Evolutionary conservation across 2,329 filamentous ascomycete genomes (phyloP).

Genomic region (Penicillium expansum): DNA sequence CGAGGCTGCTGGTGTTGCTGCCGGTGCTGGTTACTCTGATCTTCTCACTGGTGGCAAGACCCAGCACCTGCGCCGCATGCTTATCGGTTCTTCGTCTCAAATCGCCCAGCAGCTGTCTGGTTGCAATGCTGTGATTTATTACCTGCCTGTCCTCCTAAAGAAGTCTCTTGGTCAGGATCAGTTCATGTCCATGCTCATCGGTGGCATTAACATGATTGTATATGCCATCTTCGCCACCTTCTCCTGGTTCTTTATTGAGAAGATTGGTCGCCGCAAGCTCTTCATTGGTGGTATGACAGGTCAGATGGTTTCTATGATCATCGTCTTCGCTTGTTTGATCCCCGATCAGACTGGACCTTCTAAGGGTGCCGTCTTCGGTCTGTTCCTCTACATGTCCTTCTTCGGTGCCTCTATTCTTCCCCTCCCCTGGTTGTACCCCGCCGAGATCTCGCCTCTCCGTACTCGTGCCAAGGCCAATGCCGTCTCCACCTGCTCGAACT

Average conservation of each 20-base stretch:
- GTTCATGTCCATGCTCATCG: slow-evolving; percentile 51
- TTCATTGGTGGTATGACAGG: slow-evolving; percentile 42
- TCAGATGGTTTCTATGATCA: slow-evolving; percentile 40
- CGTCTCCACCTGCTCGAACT: slow-evolving; percentile 54
- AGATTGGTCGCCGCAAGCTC: slow-evolving; percentile 47
- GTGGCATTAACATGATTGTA: slow-evolving; percentile 53
- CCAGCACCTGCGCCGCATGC: slow-evolving; percentile 42
- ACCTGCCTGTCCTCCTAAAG: slow-evolving; percentile 49
- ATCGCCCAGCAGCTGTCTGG: slow-evolving; percentile 51
- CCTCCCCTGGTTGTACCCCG: slow-evolving; percentile 57
- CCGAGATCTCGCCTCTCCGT: slow-evolving; percentile 55
- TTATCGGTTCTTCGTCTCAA: slow-evolving; percentile 41
- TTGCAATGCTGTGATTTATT: slow-evolving; percentile 53
- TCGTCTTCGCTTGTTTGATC: slow-evolving; percentile 42
- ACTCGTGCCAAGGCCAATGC: slow-evolving; percentile 57
- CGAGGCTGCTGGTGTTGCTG: slow-evolving; percentile 58
- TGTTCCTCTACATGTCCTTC: slow-evolving; percentile 68
- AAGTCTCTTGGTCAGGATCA: slow-evolving; percentile 41
- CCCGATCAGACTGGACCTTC: slow-evolving; percentile 24
- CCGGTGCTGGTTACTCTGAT: slow-evolving; percentile 48
- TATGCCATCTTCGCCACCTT: slow-evolving; percentile 43
- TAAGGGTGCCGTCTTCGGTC: slow-evolving; percentile 53
- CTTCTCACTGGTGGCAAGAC: slow-evolving; percentile 40
- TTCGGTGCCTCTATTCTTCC: slow-evolving; percentile 66
- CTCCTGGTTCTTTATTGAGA: slow-evolving; percentile 51